phyloP scores from a whole-genome alignment of 2,329 filamentous ascomycete species.

The Pseudocercospora fuligena region DNA sequence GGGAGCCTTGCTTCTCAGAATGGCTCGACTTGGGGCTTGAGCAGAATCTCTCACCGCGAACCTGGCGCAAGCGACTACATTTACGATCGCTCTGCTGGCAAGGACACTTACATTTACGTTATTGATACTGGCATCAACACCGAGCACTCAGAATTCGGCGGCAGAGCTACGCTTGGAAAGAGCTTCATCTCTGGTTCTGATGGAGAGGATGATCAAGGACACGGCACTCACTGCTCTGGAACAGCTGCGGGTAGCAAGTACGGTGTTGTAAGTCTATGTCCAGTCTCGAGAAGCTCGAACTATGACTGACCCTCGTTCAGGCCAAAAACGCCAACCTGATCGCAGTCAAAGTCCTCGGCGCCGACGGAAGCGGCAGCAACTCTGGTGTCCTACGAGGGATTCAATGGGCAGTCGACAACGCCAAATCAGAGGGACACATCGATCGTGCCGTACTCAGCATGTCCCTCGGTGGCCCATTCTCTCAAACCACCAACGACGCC shows the following conservation, averaged over 20 bases:
- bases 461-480: slow-evolving; percentile 48
- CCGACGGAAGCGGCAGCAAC: slow-evolving; percentile 49
- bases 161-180: slow-evolving; percentile 37
- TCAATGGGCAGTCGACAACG: slow-evolving; percentile 53
- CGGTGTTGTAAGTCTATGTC: slow-evolving; percentile 54
- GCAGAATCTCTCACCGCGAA: slow-evolving; percentile 27
- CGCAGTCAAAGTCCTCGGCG: slow-evolving; percentile 56
- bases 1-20: slow-evolving; percentile 20
- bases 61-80: slow-evolving; percentile 32
- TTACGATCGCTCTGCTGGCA: slow-evolving; percentile 26
- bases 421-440: slow-evolving; percentile 80
- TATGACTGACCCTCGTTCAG: slow-evolving; percentile 9
- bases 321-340: slow-evolving; percentile 51
- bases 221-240: slow-evolving; percentile 80
- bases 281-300: background rate
- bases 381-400: slow-evolving; percentile 55
- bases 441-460: slow-evolving; percentile 41
- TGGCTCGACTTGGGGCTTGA: slow-evolving; percentile 31
- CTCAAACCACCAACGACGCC: slow-evolving; percentile 45
- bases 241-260: slow-evolving; percentile 70
- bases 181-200: slow-evolving; percentile 39
- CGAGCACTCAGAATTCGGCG: slow-evolving; percentile 42
- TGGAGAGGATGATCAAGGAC: slow-evolving; percentile 59
- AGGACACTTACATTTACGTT: slow-evolving; percentile 35
- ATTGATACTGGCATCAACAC: slow-evolving; percentile 35